Evolutionary conservation across 2,329 filamentous ascomycete species (phyloP).

Genomic region (Paramyrothecium roridum): DNA sequence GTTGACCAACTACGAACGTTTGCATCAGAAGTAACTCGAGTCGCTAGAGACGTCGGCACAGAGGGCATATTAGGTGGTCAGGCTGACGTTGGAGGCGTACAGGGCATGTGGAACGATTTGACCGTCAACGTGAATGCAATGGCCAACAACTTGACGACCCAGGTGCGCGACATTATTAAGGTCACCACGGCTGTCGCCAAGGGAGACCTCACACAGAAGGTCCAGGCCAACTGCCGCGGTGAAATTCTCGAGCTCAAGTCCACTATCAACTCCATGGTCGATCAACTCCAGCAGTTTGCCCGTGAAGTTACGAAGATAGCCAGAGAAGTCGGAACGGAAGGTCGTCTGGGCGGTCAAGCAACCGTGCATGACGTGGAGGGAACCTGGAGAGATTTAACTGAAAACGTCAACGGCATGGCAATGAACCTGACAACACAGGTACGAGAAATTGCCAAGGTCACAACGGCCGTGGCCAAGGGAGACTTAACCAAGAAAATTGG

Average conservation of each 20-base stretch:
- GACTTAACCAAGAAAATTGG: constrained; percentile 96
- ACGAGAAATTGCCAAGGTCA: constrained; percentile 94
- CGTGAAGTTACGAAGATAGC: constrained; percentile 96
- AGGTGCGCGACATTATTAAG: constrained; percentile 92
- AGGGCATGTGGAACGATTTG: constrained; percentile 86
- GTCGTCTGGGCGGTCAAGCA: constrained; percentile 88
- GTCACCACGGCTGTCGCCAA: constrained; percentile 70
- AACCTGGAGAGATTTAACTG: constrained; percentile 94
- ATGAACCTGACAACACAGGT: constrained; percentile 98
- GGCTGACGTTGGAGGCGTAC: constrained; percentile 77
- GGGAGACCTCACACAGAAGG: constrained; percentile 94
- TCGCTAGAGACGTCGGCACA: constrained; percentile 79
- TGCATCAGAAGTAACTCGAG: constrained; percentile 78
- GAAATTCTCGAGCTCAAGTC: constrained; percentile 94
- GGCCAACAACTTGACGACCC: constrained; percentile 82
- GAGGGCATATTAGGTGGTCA: constrained; percentile 81
- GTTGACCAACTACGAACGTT: constrained; percentile 82
- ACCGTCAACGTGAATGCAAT: constrained; percentile 86
- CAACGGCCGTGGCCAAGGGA: constrained; percentile 89
- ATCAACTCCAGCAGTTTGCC: constrained; percentile 94
- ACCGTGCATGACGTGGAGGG: constrained; percentile 95
- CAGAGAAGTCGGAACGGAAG: constrained; percentile 94
- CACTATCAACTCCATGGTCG: constrained; percentile 99
- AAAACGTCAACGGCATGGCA: constrained; percentile 97
- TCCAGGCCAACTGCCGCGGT: constrained; percentile 87